phyloP scores from a whole-genome alignment of 805 yeast species.

The Ogataea pilisensis region DNA sequence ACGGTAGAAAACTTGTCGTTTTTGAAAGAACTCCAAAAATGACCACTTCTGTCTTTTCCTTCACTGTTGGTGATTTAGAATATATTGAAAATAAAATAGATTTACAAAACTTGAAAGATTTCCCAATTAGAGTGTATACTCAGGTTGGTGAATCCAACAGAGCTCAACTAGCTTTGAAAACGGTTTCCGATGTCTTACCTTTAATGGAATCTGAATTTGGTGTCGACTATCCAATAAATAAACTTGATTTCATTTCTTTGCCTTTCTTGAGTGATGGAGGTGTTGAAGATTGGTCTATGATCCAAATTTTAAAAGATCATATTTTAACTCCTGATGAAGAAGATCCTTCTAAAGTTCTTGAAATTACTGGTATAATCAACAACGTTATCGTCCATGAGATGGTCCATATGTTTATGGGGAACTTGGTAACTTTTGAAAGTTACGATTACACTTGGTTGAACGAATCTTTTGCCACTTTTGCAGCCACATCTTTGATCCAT shows the following conservation, averaged over 20 bases:
- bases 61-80: slow-evolving; percentile 66
- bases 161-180: slow-evolving; percentile 48
- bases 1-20: slow-evolving; percentile 30
- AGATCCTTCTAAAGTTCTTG: slow-evolving; percentile 16
- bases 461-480: slow-evolving; percentile 75
- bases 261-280: slow-evolving; percentile 76
- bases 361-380: slow-evolving; percentile 31
- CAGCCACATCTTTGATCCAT: slow-evolving; percentile 42
- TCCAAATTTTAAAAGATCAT: slow-evolving; percentile 55
- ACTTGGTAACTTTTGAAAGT: slow-evolving; percentile 58
- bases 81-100: slow-evolving; percentile 36
- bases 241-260: slow-evolving; percentile 62
- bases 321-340: slow-evolving; percentile 35
- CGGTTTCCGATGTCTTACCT: slow-evolving; percentile 46
- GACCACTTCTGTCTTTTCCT: slow-evolving; percentile 62
- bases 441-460: slow-evolving; percentile 73
- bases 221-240: slow-evolving; percentile 50
- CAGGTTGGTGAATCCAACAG: slow-evolving; percentile 46
- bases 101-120: slow-evolving; percentile 19
- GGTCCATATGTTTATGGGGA: slow-evolving; percentile 80
- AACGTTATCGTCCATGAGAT: slow-evolving; percentile 68
- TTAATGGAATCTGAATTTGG: slow-evolving; percentile 42
- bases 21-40: slow-evolving; percentile 57
- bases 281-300: slow-evolving; percentile 75
- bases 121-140: slow-evolving; percentile 53